Evolutionary conservation across 2,329 filamentous ascomycete genomes (phyloP).

Genomic region (Chaetomiaceae sp.): DNA sequence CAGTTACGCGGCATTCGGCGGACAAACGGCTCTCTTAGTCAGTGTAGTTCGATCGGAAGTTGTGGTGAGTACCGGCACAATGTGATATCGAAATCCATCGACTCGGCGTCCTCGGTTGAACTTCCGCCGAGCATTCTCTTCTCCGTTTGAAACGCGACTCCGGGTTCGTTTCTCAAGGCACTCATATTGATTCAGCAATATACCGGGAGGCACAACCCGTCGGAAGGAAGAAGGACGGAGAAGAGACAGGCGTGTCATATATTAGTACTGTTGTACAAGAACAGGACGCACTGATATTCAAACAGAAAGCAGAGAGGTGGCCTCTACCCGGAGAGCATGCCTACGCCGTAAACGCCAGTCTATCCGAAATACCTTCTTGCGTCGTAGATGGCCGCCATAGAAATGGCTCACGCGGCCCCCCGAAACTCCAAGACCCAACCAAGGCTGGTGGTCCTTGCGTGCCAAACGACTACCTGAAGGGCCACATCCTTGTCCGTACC

Average conservation of each 20-base stretch:
- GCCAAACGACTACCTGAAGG: slow-evolving; percentile 7
- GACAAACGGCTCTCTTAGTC: no score
- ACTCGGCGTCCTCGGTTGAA: no score
- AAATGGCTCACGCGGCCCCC: not conserved
- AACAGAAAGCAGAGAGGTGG: slow-evolving; percentile 7
- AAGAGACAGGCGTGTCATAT: slow-evolving; percentile 3
- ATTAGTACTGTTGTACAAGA: slow-evolving; percentile 9
- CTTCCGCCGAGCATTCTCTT: no score
- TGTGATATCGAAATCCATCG: no score
- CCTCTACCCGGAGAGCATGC: not conserved
- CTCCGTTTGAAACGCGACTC: no score
- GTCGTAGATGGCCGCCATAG: not conserved
- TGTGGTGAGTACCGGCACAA: no score
- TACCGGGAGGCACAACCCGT: no score
- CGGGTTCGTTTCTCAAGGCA: no score
- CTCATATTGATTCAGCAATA: no score
- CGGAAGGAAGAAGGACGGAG: not conserved
- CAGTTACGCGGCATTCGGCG: no score
- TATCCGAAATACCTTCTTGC: slow-evolving; percentile 11
- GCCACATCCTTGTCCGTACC: slow-evolving; percentile 25
- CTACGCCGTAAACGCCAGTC: slow-evolving; percentile 12
- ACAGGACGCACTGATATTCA: slow-evolving; percentile 1
- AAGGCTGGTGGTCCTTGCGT: no score
- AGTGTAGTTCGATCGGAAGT: no score
- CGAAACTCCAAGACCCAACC: not conserved